Conservation (phyloP, 306 rosid genomes). For the Acmispon strigosus region DNA sequence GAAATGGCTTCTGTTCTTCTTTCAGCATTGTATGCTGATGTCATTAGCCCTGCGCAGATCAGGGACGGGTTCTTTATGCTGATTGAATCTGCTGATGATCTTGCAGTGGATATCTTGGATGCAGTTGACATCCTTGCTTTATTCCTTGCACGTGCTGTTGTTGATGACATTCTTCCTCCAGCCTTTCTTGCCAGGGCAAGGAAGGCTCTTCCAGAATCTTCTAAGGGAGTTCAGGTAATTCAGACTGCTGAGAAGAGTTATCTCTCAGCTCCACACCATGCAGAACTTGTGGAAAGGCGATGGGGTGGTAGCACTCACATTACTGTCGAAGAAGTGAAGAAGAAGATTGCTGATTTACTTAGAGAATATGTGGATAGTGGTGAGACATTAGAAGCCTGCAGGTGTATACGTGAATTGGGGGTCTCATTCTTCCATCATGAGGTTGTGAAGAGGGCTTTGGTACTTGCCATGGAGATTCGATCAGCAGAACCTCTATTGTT, state of each 20-base stretch:
- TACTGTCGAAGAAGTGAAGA: constrained; percentile 94
- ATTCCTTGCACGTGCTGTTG: constrained; percentile 97
- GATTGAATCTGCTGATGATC: constrained; percentile 96
- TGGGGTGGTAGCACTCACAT: constrained; percentile 99
- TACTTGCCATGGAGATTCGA: constrained; percentile 77
- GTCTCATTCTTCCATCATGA: constrained; percentile 96
- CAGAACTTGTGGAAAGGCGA: constrained; percentile 88
- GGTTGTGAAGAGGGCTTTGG: constrained; percentile 93
- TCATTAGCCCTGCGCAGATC: constrained; percentile 81
- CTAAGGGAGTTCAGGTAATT: constrained; percentile 80
- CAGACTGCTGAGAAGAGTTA: constrained; percentile 88
- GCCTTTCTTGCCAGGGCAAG: constrained; percentile 81
- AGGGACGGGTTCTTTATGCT: constrained; percentile 91
- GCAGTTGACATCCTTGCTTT: constrained; percentile 92
- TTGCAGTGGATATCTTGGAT: constrained; percentile 87
- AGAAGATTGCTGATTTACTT: constrained; percentile 73
- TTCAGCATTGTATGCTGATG: constrained; percentile 93
- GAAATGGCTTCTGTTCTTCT: constrained; percentile 98
- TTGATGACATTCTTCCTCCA: constrained; percentile 94
- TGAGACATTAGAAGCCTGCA: constrained; percentile 83
- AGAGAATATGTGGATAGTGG: constrained; percentile 79
- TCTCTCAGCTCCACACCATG: constrained; percentile 99
- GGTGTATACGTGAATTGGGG: constrained; percentile 90
- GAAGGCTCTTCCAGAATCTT: constrained; percentile 81
- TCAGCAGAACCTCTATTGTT: constrained; percentile 60